Evolutionary conservation across 441 rosid genomes (phyloP), one percentile per base, ranked within the genome.

Genomic region (Brassica hybrid): DNA sequence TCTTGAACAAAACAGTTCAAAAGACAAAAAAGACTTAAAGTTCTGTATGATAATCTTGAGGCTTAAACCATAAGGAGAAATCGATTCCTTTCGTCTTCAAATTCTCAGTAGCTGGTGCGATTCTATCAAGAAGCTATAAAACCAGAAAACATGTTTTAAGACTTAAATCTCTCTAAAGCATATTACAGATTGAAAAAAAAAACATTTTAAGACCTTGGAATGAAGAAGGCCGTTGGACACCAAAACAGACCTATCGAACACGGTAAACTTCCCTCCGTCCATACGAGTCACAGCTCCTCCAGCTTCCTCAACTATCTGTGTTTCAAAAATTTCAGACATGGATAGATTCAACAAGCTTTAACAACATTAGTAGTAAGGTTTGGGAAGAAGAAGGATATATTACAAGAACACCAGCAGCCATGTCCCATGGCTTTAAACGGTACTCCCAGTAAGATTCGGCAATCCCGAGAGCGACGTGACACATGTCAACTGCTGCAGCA

Each of bases 331-430:
- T 61, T 8, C 19, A 70, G 52, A 65, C 73, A 80, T n/a, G 19
- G 17, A 41, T 11, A 10, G 48, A 43, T 67, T 17, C 17, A 54
- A 62, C 17, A 54, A 62, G 27, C 36, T 80, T 34, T 19, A 23
- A 69, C 5, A 71, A 72, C 61, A 71, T 48, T 23, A 9, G 14
- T 32, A 77, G 68, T 38, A 7, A 38, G 14, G 52, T 66, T 67
- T 54, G n/a, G 30, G 52, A 45, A 27, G 50, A 25, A 65, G 23
- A 59, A 12, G 7, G 64, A 12, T 17, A 19, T 7, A 23, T 81
- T 91, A 95, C 99, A 92, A 95, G 81, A 81, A 88, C 99, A 72
- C 98, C 98, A 66, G 99, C 99, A 79, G 99, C 97, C 99, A 91
- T 95, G 84, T 95, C 99, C 99, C 99, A 95, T 64, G 98, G 99